Evolutionary conservation across 1,139 yeast genomes (phyloP), one percentile per base, ranked within the genome.

Genomic region (Yamadazyma dushanensis): DNA sequence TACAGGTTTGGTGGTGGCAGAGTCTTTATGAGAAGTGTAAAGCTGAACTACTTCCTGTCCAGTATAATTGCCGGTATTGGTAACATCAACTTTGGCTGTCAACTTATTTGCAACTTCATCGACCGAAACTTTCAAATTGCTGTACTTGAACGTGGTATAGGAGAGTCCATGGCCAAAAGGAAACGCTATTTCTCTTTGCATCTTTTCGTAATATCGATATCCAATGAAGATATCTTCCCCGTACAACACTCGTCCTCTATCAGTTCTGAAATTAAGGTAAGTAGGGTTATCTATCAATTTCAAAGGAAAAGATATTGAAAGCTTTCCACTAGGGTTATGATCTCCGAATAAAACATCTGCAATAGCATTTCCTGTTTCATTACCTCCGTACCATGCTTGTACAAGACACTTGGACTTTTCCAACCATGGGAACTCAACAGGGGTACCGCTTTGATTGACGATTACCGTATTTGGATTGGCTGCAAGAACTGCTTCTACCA

Each of bases 101-200:
- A 55, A 35, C 6, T 30, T 31, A 18, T 53, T 43, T 2, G 35
- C 27, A 5, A 18, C 29, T 32, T 48, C 53, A 35, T 46, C 45
- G 9, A 40, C 36, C 3, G 15, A 13, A 10, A 59, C 52, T n/a
- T 31, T 34, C 20, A 54, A 39, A 20, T 46, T 36, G n/a, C 44
- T 31, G 27, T 51, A 43, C 14, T 52, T 58, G 47, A 76, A 80
- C 1, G 60, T 44, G 7, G 83, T 70, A 55, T 78, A 80, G 2
- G 83, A 76, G 37, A 80, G 63, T 11, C 85, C 85, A 49, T 57
- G 65, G n/a, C 85, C 85, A 56, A 80, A 80, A 31, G 83, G 79
- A 61, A 71, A 78, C 26, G 73, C 64, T 11, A 73, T 78, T 17
- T 61, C 57, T 36, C 54, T 63, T 43, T 68, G 65, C 25, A 65